phyloP scores from a whole-genome alignment of 805 yeast genomes.

The Saccharomycopsis sp. region DNA sequence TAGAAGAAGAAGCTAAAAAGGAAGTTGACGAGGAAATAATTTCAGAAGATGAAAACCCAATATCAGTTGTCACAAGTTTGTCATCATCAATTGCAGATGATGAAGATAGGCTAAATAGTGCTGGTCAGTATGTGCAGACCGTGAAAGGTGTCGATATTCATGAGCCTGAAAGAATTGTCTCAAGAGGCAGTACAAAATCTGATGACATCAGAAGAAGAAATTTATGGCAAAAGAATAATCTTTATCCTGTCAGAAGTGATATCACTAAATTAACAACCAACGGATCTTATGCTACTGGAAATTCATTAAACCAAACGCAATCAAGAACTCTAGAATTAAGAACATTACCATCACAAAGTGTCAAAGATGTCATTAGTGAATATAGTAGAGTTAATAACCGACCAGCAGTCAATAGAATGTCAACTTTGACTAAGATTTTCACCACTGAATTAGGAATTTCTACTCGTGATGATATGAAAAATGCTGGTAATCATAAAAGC shows the following conservation, averaged over 20 bases:
- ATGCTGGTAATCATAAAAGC: slow-evolving; percentile 11
- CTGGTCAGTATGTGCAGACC: background rate
- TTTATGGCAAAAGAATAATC: background rate
- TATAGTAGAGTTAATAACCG: slow-evolving; percentile 27
- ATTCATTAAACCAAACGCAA: slow-evolving; percentile 9
- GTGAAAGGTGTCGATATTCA: background rate
- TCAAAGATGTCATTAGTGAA: slow-evolving; percentile 37
- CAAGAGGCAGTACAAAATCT: background rate
- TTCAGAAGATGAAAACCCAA: background rate
- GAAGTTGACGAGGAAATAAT: background rate
- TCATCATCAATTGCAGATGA: slow-evolving; percentile 7
- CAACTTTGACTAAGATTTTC: slow-evolving; percentile 11
- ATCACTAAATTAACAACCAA: slow-evolving; percentile 1
- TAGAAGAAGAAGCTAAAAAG: background rate
- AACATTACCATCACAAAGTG: slow-evolving; percentile 31
- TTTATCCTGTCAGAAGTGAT: background rate
- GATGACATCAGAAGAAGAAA: background rate
- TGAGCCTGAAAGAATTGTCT: background rate
- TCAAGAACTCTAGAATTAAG: slow-evolving; percentile 24
- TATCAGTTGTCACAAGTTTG: slow-evolving; percentile 3
- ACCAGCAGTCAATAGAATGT: slow-evolving; percentile 3
- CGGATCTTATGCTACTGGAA: background rate
- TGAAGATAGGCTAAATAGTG: background rate
- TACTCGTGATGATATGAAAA: slow-evolving; percentile 13
- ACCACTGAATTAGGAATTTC: slow-evolving; percentile 19